A percentile compares a stretch with the other conserved stretches of the same genome.
phyloP scores from a whole-genome alignment of 441 rosid genomes.

The Rhodomyrtus psidioides region DNA sequence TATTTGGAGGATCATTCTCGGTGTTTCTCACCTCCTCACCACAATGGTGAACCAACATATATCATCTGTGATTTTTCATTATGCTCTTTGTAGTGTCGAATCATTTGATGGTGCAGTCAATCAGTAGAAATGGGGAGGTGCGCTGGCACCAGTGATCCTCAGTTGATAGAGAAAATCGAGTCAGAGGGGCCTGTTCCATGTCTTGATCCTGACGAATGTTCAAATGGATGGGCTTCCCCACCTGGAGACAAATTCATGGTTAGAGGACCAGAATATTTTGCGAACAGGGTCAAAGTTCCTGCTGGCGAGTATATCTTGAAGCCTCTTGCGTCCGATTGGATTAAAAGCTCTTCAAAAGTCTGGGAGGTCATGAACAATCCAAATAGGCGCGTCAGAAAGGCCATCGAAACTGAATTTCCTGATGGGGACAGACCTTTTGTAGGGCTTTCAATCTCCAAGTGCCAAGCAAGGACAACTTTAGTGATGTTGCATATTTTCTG shows the following conservation, averaged over 20 bases:
- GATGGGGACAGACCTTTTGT: slow-evolving; percentile 62
- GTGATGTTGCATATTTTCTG: slow-evolving; percentile 84
- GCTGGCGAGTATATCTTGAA: slow-evolving; percentile 63
- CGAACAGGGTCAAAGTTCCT: slow-evolving; percentile 61
- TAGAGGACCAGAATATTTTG: slow-evolving; percentile 75
- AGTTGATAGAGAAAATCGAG: slow-evolving; percentile 64
- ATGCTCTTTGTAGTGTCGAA: background rate
- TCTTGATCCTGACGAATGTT: slow-evolving; percentile 53
- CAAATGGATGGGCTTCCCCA: slow-evolving; percentile 83
- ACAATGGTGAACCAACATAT: background rate
- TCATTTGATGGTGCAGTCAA: background rate
- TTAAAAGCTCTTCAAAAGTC: slow-evolving; percentile 56
- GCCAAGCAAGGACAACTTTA: slow-evolving; percentile 80
- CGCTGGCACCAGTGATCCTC: slow-evolving; percentile 28
- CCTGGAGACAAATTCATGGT: slow-evolving; percentile 67
- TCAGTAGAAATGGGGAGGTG: slow-evolving; percentile 34
- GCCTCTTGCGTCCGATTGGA: slow-evolving; percentile 89
- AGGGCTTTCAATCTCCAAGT: slow-evolving; percentile 91
- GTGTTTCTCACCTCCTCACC: background rate
- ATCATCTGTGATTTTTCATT: background rate
- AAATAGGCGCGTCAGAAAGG: slow-evolving; percentile 54
- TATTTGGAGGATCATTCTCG: background rate
- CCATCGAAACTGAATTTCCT: slow-evolving; percentile 41
- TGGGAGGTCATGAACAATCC: slow-evolving; percentile 48
- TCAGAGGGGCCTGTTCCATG: slow-evolving; percentile 72